These are phyloP conservation scores for Didymella lethalis DNA, from an alignment of 2,329 filamentous ascomycete species.

Conservation along the genomic window DNA sequence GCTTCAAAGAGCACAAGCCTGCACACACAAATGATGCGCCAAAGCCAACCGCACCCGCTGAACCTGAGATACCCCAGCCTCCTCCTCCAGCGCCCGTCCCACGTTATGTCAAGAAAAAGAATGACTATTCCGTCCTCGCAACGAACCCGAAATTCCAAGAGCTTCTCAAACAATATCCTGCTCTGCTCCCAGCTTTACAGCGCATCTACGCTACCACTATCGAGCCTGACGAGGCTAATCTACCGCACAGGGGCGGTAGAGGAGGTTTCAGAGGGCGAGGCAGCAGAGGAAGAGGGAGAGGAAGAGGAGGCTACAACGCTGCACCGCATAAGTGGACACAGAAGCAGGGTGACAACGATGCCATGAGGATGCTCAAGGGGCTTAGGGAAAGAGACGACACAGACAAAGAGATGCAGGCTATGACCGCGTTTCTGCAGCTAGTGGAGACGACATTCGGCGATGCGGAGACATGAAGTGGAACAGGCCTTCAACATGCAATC, in stretches of 20 bases:
- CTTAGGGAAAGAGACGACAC: constrained; percentile 40
- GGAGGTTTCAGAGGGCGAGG: constrained; percentile 21
- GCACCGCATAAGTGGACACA: constrained; percentile 35
- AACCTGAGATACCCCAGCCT: constrained; percentile 35
- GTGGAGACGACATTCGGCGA: constrained; percentile 37
- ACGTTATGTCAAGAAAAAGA: constrained; percentile 42
- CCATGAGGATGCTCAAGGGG: constrained; percentile 38
- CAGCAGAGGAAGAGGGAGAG: constrained; percentile 29
- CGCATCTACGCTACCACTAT: constrained; percentile 47
- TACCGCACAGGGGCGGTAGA: constrained; percentile 28
- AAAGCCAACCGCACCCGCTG: constrained; percentile 8
- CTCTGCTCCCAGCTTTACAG: constrained; percentile 37
- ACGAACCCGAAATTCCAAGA: constrained; percentile 38
- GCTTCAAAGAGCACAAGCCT: constrained; percentile 45
- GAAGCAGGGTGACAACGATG: constrained; percentile 44
- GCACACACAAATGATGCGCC: constrained; percentile 28
- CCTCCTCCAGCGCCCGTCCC: constrained; percentile 39
- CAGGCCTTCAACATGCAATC: no score
- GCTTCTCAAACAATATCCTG: constrained; percentile 39
- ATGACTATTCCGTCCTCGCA: constrained; percentile 44
- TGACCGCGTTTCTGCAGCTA: constrained; percentile 52
- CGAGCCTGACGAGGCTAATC: constrained; percentile 41
- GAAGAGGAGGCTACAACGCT: constrained; percentile 26
- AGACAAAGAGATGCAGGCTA: constrained; percentile 47
- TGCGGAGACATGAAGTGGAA: constrained; percentile 6